These are phyloP conservation scores for Phaseolus lunatus DNA, from an alignment of 306 rosid species.

Conservation along the genomic window DNA sequence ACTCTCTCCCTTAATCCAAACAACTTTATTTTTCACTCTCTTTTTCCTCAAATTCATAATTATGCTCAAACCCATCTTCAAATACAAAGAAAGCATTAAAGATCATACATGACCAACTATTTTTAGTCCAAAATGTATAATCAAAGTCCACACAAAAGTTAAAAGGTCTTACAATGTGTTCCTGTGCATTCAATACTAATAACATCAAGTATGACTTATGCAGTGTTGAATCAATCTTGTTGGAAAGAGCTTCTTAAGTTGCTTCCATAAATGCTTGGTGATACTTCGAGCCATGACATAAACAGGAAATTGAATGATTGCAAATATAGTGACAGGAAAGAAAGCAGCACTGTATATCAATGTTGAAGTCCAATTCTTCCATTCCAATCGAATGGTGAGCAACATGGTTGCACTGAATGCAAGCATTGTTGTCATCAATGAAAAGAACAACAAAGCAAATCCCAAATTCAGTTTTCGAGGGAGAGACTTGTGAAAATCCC, in stretches of 20 bases:
- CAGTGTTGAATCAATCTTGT: not conserved
- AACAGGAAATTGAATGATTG: constrained; percentile 38
- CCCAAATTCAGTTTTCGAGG: constrained; percentile 45
- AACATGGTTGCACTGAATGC: constrained; percentile 50
- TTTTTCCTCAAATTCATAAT: no score
- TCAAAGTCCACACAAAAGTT: not conserved
- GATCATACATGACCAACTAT: no score
- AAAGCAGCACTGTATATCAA: constrained; percentile 39
- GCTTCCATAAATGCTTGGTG: not conserved
- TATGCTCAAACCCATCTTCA: no score
- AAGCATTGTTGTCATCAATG: constrained; percentile 44
- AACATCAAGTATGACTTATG: not conserved
- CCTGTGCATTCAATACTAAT: not conserved
- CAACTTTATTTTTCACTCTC: no score
- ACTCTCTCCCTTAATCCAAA: no score
- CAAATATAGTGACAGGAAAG: constrained; percentile 48
- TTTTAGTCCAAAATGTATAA: not conserved
- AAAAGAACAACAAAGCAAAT: constrained; percentile 48
- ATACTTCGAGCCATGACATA: not conserved
- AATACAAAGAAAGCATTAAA: no score
- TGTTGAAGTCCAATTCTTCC: constrained; percentile 40
- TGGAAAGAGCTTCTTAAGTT: constrained; percentile 19
- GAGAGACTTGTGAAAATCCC: constrained; percentile 38
- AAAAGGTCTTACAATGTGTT: not conserved
- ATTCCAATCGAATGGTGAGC: constrained; percentile 14